Evolutionary conservation across 2,329 filamentous ascomycete species (phyloP).

Genomic region (Fusarium bulbicola): DNA sequence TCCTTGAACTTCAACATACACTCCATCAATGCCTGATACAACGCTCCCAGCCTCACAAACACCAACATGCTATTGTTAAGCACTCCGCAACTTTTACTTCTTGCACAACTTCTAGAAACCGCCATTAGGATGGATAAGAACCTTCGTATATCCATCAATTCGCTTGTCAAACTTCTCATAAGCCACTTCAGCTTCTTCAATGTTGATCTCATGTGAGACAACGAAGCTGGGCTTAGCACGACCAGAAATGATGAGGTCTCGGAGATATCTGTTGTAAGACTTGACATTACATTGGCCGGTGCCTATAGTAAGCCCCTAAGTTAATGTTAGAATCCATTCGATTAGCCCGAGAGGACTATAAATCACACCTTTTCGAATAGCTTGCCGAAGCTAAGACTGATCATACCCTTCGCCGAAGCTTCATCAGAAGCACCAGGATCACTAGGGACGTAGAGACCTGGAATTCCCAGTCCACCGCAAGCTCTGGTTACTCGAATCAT

Average conservation of each 20-base stretch:
- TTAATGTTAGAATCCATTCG: neutral
- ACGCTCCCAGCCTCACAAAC: neutral
- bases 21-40: neutral
- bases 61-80: neutral
- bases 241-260: constrained; percentile 71
- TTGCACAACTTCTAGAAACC: constrained; percentile 29
- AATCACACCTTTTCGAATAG: constrained; percentile 68
- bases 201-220: constrained; percentile 69
- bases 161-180: constrained; percentile 74
- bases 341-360: neutral
- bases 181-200: constrained; percentile 68
- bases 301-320: constrained; percentile 64
- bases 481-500: constrained; percentile 70
- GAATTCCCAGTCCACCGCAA: constrained; percentile 69
- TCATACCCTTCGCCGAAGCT: constrained; percentile 69
- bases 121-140: constrained; percentile 73
- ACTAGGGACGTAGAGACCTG: constrained; percentile 59
- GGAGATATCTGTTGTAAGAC: constrained; percentile 71
- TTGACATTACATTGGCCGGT: constrained; percentile 76
- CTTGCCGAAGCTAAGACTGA: constrained; percentile 72
- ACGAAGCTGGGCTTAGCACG: constrained; percentile 74
- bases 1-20: neutral
- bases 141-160: constrained; percentile 74
- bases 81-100: neutral
- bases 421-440: constrained; percentile 72